A percentile compares a stretch with the other conserved stretches of the same genome.
These are phyloP conservation scores for Globisporangium solare DNA, from an alignment of 352 stramenopile species.

Conservation along the genomic window DNA sequence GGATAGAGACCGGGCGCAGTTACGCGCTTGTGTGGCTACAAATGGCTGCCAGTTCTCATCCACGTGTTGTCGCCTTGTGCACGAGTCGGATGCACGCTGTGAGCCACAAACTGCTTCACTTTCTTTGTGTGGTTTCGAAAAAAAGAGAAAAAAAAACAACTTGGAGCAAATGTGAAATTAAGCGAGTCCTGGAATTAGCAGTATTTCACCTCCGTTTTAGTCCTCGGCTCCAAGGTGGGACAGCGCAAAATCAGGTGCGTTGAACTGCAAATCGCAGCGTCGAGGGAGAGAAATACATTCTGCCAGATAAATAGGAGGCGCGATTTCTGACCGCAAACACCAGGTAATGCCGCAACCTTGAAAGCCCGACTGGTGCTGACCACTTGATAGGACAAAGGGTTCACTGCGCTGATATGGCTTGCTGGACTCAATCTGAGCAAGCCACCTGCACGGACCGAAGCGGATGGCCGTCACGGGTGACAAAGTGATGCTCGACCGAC, in stretches of 20 bases:
- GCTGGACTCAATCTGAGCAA: too few relatives aligned
- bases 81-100: neutral
- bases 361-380: neutral
- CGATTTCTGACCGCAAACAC: neutral
- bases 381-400: neutral
- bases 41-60: neutral
- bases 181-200: neutral
- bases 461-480: too few relatives aligned
- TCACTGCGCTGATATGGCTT: neutral
- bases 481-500: too few relatives aligned
- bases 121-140: neutral
- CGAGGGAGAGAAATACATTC: too few relatives aligned
- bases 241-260: too few relatives aligned
- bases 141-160: neutral
- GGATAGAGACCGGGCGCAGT: neutral
- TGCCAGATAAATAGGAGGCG: neutral
- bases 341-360: neutral
- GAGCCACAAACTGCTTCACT: slow-evolving; percentile 1
- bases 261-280: too few relatives aligned
- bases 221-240: too few relatives aligned
- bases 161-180: neutral
- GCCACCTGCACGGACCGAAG: too few relatives aligned
- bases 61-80: neutral
- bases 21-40: neutral
- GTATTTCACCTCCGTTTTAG: neutral